phyloP scores from a whole-genome alignment of 1,139 yeast species.

The Petasospora rhodanensis region DNA sequence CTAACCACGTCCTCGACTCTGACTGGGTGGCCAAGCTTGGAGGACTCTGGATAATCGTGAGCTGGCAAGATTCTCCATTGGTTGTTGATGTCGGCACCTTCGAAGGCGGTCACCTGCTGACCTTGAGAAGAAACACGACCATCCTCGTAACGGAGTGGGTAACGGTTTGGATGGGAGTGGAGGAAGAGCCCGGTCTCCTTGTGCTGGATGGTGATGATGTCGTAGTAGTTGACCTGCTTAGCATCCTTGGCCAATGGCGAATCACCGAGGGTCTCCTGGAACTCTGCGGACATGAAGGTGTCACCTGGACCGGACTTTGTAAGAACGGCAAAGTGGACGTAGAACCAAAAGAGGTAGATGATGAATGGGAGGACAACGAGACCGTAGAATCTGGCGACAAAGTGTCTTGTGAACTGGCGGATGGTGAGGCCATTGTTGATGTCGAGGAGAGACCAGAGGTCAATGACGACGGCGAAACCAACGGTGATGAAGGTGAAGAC shows the following conservation, averaged over 20 bases:
- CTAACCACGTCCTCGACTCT: constrained; percentile 65
- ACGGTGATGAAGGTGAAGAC: constrained; percentile 82
- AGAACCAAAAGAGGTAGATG: constrained; percentile 89
- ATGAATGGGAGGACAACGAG: constrained; percentile 77
- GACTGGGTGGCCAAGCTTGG: constrained; percentile 43
- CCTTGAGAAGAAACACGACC: constrained; percentile 95
- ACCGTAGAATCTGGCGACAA: constrained; percentile 68
- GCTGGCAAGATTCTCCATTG: constrained; percentile 86
- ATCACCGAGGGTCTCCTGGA: constrained; percentile 87
- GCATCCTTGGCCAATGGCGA: constrained; percentile 72
- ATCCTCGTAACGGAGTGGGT: constrained; percentile 92
- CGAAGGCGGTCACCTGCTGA: constrained; percentile 85
- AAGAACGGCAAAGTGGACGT: constrained; percentile 79
- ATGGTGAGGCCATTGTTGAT: constrained; percentile 63
- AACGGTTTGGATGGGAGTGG: constrained; percentile 71
- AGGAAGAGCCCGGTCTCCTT: constrained; percentile 69
- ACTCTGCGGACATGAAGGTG: constrained; percentile 84
- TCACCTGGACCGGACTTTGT: constrained; percentile 94
- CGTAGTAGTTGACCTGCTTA: constrained; percentile 69
- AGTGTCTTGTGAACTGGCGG: constrained; percentile 58
- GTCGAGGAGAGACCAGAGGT: constrained; percentile 84
- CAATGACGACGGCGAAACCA: constrained; percentile 81
- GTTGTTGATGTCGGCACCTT: constrained; percentile 58
- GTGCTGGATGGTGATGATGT: constrained; percentile 70
- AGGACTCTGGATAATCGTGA: constrained; percentile 36